Evolutionary conservation across 495 filamentous ascomycete genomes (phyloP).

Genomic region (Polyplosphaeria fusca): DNA sequence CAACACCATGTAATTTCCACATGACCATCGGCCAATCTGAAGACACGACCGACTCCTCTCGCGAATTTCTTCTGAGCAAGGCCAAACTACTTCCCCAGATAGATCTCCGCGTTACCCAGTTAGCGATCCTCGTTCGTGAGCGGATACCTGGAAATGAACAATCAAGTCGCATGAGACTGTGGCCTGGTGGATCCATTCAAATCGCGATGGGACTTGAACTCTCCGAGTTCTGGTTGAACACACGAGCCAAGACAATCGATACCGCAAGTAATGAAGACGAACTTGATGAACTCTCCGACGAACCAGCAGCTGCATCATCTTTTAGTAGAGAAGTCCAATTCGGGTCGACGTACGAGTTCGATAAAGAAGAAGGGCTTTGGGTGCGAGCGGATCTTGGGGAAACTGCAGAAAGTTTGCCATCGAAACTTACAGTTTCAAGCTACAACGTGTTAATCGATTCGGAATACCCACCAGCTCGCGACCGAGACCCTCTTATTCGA

Average conservation of each 20-base stretch:
- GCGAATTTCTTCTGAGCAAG: slow-evolving; percentile 49
- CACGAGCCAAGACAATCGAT: background rate
- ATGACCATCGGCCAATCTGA: slow-evolving; percentile 56
- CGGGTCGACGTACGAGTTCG: slow-evolving; percentile 16
- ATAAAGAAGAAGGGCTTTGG: background rate
- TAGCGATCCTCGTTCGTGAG: slow-evolving; percentile 50
- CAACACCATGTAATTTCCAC: slow-evolving; percentile 41
- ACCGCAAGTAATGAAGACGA: background rate
- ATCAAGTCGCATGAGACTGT: slow-evolving; percentile 16
- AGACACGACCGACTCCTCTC: slow-evolving; percentile 35
- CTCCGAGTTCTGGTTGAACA: slow-evolving; percentile 12
- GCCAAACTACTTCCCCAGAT: slow-evolving; percentile 41
- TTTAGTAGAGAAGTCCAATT: slow-evolving; percentile 4
- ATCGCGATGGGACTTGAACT: background rate
- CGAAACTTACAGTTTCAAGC: slow-evolving; percentile 45
- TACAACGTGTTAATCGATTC: slow-evolving; percentile 60
- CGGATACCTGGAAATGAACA: background rate
- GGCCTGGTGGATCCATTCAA: slow-evolving; percentile 10
- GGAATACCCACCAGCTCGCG: slow-evolving; percentile 45
- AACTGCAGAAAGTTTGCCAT: slow-evolving; percentile 11
- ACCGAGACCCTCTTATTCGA: slow-evolving; percentile 51
- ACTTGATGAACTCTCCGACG: background rate
- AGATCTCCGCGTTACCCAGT: slow-evolving; percentile 44
- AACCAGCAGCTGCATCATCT: background rate
- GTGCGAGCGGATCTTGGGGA: background rate